Evolutionary conservation across 345 rosid genomes (phyloP), one percentile per base, ranked within the genome.

Genomic region (Gossypium thurberi): DNA sequence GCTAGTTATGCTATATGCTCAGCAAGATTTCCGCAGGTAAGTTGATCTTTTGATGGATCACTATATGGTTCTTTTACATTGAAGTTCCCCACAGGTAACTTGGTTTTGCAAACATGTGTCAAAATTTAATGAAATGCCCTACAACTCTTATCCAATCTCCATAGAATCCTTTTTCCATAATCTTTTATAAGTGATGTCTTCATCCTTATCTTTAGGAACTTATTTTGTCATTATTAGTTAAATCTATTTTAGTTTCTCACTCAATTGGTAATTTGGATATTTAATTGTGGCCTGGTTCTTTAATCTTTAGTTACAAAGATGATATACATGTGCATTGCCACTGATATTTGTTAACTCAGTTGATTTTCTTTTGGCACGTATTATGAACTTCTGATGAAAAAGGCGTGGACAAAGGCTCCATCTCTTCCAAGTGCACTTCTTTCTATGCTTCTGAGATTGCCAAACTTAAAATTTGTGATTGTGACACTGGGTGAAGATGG

Each of bases 401-500:
- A 94, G 97, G 83, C 77, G 61, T 90, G 96, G 97, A 87, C 97
- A 57, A 92, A 82, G 76, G 91, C 84, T 28, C 77, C 93, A 33
- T 83, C 97, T 20, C 46, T 81, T 78, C 84, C 97, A 13, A 83
- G 81, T 75, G 89, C 98, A 23, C 98, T 94, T 69, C 76, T 89
- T 76, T 89, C 93, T 77, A 85, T 94, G 91, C 86, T 90, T 78
- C 77, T 87, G 77, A 85, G 76, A 79, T 79, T 94, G 82, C 97
- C 94, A 3, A 89, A 85, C 60, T 42, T 94, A 60, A 87, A 89
- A 81, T 90, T 90, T 75, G 96, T 88, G 71, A 86, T 91, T 60
- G 90, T 90, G 73, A 94, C 98, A 72, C 83, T 90, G 82, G 97
- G 98, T 70, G 96, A 83, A 76, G 86, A 85, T 53, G 98, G 98